Evolutionary conservation across 2,329 filamentous ascomycete species (phyloP).

Genomic region (Gliomastix tumulicola): DNA sequence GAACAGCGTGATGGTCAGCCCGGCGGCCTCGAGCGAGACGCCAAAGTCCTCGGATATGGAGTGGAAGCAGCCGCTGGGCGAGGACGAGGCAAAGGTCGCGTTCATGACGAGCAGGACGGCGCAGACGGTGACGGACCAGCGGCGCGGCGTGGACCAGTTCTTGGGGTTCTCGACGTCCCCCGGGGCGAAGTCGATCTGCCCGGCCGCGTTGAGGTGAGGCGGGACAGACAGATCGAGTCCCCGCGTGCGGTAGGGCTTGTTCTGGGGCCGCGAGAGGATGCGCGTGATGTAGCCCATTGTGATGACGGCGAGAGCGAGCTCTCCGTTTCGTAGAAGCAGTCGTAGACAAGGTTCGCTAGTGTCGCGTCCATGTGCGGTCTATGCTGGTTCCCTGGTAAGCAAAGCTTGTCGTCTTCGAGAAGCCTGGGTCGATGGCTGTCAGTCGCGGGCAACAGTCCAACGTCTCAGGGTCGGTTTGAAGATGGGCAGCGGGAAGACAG

Average conservation of each 20-base stretch:
- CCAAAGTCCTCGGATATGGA: slow-evolving; percentile 25
- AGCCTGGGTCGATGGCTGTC: too few relatives aligned
- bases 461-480: too few relatives aligned
- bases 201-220: slow-evolving; percentile 2
- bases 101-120: slow-evolving; percentile 44
- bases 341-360: too few relatives aligned
- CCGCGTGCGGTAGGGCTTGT: slow-evolving; percentile 1
- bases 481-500: too few relatives aligned
- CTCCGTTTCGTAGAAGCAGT: too few relatives aligned
- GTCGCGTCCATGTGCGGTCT: too few relatives aligned
- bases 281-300: background rate
- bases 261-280: slow-evolving; percentile 1
- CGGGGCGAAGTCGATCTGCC: slow-evolving; percentile 30
- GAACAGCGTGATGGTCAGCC: slow-evolving; percentile 46
- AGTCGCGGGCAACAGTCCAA: too few relatives aligned
- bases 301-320: too few relatives aligned
- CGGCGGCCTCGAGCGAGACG: slow-evolving; percentile 38
- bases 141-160: slow-evolving; percentile 35
- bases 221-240: background rate
- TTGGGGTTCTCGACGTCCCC: slow-evolving; percentile 43
- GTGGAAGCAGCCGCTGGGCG: slow-evolving; percentile 22
- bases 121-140: slow-evolving; percentile 31
- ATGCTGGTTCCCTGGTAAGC: too few relatives aligned
- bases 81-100: slow-evolving; percentile 40
- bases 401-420: too few relatives aligned